Evolutionary conservation across 768 basidiomycete species (phyloP), one percentile per base, ranked within the genome.

Genomic region (Austroboletus eburneus): DNA sequence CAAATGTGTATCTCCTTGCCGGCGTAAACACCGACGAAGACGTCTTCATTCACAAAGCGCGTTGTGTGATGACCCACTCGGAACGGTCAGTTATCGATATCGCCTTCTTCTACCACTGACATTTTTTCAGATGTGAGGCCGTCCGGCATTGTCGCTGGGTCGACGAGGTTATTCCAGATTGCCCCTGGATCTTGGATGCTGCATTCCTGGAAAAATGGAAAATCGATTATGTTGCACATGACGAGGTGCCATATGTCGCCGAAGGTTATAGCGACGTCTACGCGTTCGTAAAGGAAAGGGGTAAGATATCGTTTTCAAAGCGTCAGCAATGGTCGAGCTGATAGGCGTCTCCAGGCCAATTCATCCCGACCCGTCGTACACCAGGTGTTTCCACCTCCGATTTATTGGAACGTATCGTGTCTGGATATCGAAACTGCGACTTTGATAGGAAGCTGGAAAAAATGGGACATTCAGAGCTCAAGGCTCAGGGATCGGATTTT

Each of bases 131-230:
- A 49, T 75, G 92, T 56, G 96, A 98, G 68, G 80, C 87, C 5
- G 87, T 85, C n/a, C 76, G 90, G n/a, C 91, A 98, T 64, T 94
- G 94, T 64, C 80, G 91, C 46, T 99, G 95, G 95, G 92, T 93
- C 1, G 92, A 96, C 62, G 87, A 97, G 67, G 85, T 99, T 39
- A 73, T 96, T 20, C 78, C 90, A 5, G 87, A 91, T 32, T 88
- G 87, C 3, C 96, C 96, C 2, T 97, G 95, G 96, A 72, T 91
- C 33, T 74, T 98, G 48, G 81, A 85, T 54, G 73, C 85, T 45
- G 83, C 75, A 0, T 99, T 96, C 64, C 54, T 98, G 20, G 78
- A 88, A 37, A 85, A 85, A 65, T 82, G 88, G 65, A 64, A 85
- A 66, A 95, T 99, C 52, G 96, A 99, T 65, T 99, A 97, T 58